Percentiles rank a stretch among this genome's conserved stretches.
Conservation (phyloP, 2,329 filamentous ascomycete species). For the Colletotrichum kahawae region DNA sequence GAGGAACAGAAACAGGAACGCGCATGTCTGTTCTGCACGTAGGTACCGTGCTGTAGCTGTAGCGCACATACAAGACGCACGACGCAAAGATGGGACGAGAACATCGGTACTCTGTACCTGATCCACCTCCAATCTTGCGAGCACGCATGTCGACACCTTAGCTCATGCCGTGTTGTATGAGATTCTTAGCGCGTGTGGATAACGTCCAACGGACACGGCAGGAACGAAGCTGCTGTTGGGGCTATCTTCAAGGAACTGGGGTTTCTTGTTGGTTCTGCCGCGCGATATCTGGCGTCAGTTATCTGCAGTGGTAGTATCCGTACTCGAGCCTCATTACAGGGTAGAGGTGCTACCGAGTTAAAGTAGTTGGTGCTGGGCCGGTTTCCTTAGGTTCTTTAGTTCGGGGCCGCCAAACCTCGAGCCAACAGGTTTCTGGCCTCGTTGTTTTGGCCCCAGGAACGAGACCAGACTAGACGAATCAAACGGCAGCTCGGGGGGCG, state of each 20-base stretch:
- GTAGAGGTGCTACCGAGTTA: background rate
- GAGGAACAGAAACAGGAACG: constrained; percentile 4
- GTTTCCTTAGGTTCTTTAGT: background rate
- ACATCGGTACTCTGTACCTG: background rate
- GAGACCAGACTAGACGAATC: background rate
- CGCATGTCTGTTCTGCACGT: constrained; percentile 3
- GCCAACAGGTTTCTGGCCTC: background rate
- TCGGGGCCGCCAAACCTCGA: background rate
- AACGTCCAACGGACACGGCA: background rate
- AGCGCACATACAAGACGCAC: background rate
- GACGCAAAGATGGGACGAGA: constrained; percentile 4
- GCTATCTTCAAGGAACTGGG: background rate
- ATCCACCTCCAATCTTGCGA: background rate
- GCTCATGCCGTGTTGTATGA: constrained; percentile 4
- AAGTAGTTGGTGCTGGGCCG: background rate
- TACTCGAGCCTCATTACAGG: background rate
- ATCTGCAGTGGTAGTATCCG: background rate
- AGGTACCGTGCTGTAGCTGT: background rate
- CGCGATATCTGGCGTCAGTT: background rate
- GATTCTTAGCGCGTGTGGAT: background rate
- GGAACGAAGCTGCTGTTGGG: background rate
- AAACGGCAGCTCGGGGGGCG: background rate
- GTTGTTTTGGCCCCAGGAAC: background rate
- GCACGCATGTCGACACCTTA: background rate
- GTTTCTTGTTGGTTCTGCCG: background rate